Percentiles rank a stretch among this genome's conserved stretches.
Evolutionary conservation across 495 filamentous ascomycete genomes (phyloP).

Genomic region (Xylaria nigripes): DNA sequence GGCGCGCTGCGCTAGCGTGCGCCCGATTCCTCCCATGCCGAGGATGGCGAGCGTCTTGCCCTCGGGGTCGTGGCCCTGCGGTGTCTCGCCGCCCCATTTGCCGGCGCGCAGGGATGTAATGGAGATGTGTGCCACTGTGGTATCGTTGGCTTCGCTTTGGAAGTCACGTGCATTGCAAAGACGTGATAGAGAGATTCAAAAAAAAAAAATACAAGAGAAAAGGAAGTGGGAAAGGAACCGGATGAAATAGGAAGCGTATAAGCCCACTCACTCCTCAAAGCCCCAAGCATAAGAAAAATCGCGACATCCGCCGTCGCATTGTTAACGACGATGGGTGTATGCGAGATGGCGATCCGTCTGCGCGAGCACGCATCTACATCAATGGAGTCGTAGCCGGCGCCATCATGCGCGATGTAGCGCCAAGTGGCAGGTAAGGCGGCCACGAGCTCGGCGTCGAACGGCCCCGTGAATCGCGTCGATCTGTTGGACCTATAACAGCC

Average conservation of each 20-base stretch:
- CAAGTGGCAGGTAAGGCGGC: slow-evolving; percentile 54
- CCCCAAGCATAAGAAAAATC: slow-evolving; percentile 64
- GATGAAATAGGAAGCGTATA: neutral
- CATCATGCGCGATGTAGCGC: slow-evolving; percentile 78
- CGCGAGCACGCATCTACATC: slow-evolving; percentile 61
- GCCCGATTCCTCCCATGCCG: slow-evolving; percentile 84
- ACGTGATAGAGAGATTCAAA: too few species aligned
- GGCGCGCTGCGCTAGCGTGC: slow-evolving; percentile 42
- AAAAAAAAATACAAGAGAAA: neutral
- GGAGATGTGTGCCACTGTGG: slow-evolving; percentile 46
- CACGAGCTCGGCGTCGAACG: slow-evolving; percentile 59
- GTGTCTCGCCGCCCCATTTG: slow-evolving; percentile 39
- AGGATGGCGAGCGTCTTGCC: slow-evolving; percentile 70
- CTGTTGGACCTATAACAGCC: slow-evolving; percentile 72
- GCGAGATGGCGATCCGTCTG: slow-evolving; percentile 55
- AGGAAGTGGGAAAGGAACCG: neutral
- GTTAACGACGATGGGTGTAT: slow-evolving; percentile 60
- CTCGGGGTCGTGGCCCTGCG: slow-evolving; percentile 59
- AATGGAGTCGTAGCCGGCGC: slow-evolving; percentile 79
- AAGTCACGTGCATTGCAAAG: neutral
- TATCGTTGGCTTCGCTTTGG: neutral
- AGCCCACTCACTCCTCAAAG: slow-evolving; percentile 43
- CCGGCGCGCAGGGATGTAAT: slow-evolving; percentile 53
- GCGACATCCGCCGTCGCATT: slow-evolving; percentile 64
- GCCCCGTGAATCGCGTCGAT: slow-evolving; percentile 59